Evolutionary conservation across 345 rosid species (phyloP), one percentile per base, ranked within the genome.

Genomic region (Trapa bicornis): DNA sequence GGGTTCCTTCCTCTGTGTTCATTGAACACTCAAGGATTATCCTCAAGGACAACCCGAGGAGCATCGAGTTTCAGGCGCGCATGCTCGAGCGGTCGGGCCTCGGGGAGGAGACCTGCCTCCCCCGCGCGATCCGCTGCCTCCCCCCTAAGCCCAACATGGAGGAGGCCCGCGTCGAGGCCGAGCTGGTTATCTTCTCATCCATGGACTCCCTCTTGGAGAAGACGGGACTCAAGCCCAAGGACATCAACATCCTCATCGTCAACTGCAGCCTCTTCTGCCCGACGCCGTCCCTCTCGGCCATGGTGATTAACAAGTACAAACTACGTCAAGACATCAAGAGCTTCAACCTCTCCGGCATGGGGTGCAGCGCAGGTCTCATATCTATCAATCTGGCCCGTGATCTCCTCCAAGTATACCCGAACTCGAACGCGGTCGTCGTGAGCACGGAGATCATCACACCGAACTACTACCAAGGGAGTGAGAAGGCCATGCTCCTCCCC

Each of bases 241-340:
- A 83, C 50, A 73, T 89, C 7, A 89, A 82, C 67, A 82, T 87
- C 39, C 83, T 89, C 47, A 83, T 89, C 5, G 86, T 85, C 16
- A 89, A 22, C 29, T 22, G 29, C 29, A 22, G 29, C 29, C 29
- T 22, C 29, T 22, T 22, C 29, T 22, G 29, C 2, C 90, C 92
- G 0, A 87, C 96, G 0, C 96, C 96, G 4, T 89, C 92, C 0
- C 73, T 87, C 33, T 83, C 96, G 0, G 90, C 96, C 47, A 87
- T 89, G 96, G 81, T 89, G 45, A 85, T 89, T 53, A 89, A 89
- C 68, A 87, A 83, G 67, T 89, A 83, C 76, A 85, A 84, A 80
- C 80, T 89, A 33, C 76, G 92, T 65, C 86, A 92, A 68, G 85
- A 89, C 64, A 82, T 89, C 22, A 89, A 81, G 72, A 89, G 92